Evolutionary conservation across 352 stramenopile species (phyloP), one percentile per base, ranked within the genome.

Genomic region (Peronospora tabacina): DNA sequence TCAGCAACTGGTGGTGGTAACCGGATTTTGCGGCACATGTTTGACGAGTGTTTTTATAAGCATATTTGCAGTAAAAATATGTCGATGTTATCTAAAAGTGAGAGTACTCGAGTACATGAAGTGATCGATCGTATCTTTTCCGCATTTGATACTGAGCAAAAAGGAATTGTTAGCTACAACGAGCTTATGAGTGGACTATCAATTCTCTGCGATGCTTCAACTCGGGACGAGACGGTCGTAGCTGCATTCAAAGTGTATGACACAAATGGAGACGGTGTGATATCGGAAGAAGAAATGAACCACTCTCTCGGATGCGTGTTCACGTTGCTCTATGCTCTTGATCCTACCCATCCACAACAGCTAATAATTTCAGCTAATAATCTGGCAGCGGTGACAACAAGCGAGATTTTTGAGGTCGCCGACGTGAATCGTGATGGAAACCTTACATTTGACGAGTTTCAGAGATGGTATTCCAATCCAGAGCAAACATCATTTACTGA

Each of bases 221-320:
- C 47, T 40, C 73, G 66, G 8, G 73, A 90, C 40, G 68, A 68
- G 3, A 93, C 87, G 28, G 72, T 91, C 15, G 52, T 77, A 30
- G 74, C 77, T 5, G 84, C 80, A 1, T 94, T 95, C 54, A 77
- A 89, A 47, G 61, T 94, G 16, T 93, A 92, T 35, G 85, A 95
- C 56, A 72, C 61, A 17, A 85, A 94, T 55, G 69, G 68, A 11
- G 83, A 94, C 41, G 86, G 86, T 2, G 66, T 88, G 29, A 91
- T 95, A 45, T 87, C 74, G 7, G 59, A 85, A 50, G 73, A 86
- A 2, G 84, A 95, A 45, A 91, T 95, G 82, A 69, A 68, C 7
- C 74, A 86, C 58, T 94, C 94, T 49, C 63, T 95, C n/a, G 67
- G 70, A 30, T 90, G 75, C 0, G 79, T 94, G 5, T 94, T 91